phyloP scores from a whole-genome alignment of 441 rosid genomes.

The Sinapis alba region DNA sequence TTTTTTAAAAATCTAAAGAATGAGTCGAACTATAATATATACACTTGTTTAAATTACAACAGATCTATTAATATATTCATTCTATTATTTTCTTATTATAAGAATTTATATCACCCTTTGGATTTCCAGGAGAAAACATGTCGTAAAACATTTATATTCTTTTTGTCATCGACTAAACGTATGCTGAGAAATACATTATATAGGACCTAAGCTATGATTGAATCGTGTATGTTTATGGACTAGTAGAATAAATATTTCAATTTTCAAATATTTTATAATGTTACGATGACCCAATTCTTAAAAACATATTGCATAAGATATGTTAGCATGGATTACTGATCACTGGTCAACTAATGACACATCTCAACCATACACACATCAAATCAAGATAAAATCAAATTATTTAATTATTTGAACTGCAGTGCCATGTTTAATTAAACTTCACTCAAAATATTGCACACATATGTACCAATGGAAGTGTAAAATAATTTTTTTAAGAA shows the following conservation, averaged over 20 bases:
- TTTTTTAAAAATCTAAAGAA: not conserved
- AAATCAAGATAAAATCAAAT: constrained; percentile 9
- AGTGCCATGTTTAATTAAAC: not conserved
- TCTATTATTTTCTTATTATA: not conserved
- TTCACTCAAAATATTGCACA: not conserved
- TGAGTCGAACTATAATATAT: not conserved
- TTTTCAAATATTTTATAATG: not conserved
- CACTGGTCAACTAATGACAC: constrained; percentile 31
- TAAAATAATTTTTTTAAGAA: not conserved
- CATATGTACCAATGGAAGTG: not conserved
- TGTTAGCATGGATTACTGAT: constrained; percentile 17
- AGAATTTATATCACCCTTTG: not conserved
- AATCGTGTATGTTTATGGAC: constrained; percentile 19
- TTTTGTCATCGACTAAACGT: too few relatives aligned
- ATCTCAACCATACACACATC: constrained; percentile 26
- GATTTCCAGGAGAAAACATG: not conserved
- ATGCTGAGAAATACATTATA: not conserved
- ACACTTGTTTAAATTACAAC: not conserved
- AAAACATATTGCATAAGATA: constrained; percentile 11
- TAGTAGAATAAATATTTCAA: not conserved
- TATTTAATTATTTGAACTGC: constrained; percentile 1
- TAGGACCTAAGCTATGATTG: too few relatives aligned
- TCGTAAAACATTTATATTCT: not conserved
- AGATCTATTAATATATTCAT: too few relatives aligned
- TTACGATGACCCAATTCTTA: constrained; percentile 11